phyloP scores from a whole-genome alignment of 192 early-diverging fungal genomes.

The Coemansia aciculifera region DNA sequence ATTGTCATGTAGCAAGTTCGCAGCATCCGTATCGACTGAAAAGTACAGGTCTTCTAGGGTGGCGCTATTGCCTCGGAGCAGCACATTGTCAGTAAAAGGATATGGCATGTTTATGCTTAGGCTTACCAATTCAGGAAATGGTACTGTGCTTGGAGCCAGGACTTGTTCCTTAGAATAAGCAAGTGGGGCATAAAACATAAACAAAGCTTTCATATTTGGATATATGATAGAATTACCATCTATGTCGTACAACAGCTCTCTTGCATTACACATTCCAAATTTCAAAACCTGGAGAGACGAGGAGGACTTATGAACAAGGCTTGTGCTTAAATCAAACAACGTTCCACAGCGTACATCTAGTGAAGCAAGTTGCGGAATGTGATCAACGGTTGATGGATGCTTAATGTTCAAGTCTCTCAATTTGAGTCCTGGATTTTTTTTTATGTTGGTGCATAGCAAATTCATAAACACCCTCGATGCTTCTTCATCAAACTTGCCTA shows the following conservation, averaged over 20 bases:
- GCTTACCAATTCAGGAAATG: background rate
- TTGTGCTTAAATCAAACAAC: background rate
- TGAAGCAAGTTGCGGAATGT: no score
- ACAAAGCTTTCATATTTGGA: slow-evolving; percentile 3
- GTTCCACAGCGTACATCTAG: no score
- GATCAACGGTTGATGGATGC: no score
- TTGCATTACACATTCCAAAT: background rate
- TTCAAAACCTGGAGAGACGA: background rate
- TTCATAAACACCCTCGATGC: background rate
- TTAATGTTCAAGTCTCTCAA: no score
- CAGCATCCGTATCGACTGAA: background rate
- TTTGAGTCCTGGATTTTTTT: no score
- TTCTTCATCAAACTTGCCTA: background rate
- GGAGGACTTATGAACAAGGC: background rate
- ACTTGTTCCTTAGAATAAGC: background rate
- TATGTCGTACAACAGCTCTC: background rate
- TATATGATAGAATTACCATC: background rate
- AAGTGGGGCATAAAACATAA: background rate
- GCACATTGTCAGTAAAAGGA: slow-evolving; percentile 8
- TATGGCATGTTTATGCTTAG: background rate
- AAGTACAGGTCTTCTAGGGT: background rate
- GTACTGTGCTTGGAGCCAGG: background rate
- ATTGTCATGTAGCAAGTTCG: background rate
- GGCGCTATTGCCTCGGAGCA: slow-evolving; percentile 7
- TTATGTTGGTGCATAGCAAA: no score